Base-by-base conservation (phyloP, 2,329 filamentous ascomycete genomes). In the Coniochaeta sp. region DNA sequence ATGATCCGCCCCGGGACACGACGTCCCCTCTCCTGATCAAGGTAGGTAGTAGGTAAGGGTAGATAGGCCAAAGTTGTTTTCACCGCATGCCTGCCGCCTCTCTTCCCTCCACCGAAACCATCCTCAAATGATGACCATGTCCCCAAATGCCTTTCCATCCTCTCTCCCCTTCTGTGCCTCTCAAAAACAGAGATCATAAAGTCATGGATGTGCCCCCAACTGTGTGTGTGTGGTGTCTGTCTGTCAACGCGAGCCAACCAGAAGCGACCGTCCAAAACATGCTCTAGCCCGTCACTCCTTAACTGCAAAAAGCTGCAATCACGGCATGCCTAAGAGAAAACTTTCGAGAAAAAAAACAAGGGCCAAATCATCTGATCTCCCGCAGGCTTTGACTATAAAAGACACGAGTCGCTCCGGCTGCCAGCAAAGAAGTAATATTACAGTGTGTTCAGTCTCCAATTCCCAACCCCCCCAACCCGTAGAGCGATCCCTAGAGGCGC, bases 261-360 rank as follows among this genome's bases (percentile, higher is more conserved):
- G 44, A 52, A 31, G 47, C 47, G 47, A 52, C 47, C 47, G 47
- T 7, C 47, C 24, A 31, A n/a, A n/a, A 59, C 36, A 59, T 52
- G 58, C 52, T 52, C 47, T 24, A 54, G 22, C 22, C 47, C 47
- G 17, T 44, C 57, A 26, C 9, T 50, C 38, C 40, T n/a, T 26
- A 17, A 5, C 57, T 33, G 38, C 57, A 11, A 52, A n/a, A 52
- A 26, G 26, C 24, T 31, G 47, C 26, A 28, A n/a, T 52, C 47
- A 52, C 31, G 17, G 31, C 22, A 52, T 24, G 43, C 43, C 12
- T 50, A 14, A 50, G 14, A 50, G 14, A 28, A 9, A 28, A 44
- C 6, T 11, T 6, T 6, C 6, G 34, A 6, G 12, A 9, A 36
- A 7, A 36, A 36, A 36, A 28, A 28, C 5, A 31, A 24, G 9